Conservation (phyloP, 345 rosid species). For the Microthlaspi erraticum region DNA sequence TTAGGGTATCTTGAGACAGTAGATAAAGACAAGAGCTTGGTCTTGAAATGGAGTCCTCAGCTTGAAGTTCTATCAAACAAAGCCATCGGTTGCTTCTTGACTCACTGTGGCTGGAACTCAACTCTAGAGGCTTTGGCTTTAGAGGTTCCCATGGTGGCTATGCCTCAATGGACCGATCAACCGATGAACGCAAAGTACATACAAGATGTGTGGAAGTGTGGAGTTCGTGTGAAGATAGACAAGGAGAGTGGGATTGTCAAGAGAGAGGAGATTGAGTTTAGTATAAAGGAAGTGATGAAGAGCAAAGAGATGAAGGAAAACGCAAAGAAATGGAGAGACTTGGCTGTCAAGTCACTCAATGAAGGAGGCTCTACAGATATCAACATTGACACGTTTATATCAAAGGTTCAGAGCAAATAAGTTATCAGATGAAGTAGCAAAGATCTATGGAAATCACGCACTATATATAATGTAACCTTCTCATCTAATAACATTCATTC, state of each 20-base stretch:
- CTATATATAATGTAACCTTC: too few relatives aligned
- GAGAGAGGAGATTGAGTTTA: slow-evolving; percentile 55
- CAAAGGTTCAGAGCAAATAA: slow-evolving; percentile 27
- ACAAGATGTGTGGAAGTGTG: slow-evolving; percentile 63
- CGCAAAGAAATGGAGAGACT: slow-evolving; percentile 53
- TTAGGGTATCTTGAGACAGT: slow-evolving; percentile 27
- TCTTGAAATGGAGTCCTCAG: slow-evolving; percentile 65
- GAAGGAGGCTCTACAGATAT: slow-evolving; percentile 61
- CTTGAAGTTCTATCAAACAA: slow-evolving; percentile 50
- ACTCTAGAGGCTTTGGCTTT: slow-evolving; percentile 55
- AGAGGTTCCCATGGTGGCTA: slow-evolving; percentile 58
- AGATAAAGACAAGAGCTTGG: slow-evolving; percentile 43
- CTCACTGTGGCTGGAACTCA: slow-evolving; percentile 76
- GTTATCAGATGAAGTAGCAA: neutral
- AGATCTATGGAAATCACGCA: too few relatives aligned
- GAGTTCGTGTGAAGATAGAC: slow-evolving; percentile 54
- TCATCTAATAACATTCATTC: too few relatives aligned
- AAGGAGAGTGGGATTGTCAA: slow-evolving; percentile 53
- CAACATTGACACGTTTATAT: slow-evolving; percentile 50
- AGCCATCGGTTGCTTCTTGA: slow-evolving; percentile 64
- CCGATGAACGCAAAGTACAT: slow-evolving; percentile 57
- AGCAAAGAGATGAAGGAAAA: slow-evolving; percentile 48
- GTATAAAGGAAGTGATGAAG: slow-evolving; percentile 56
- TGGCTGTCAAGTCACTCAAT: slow-evolving; percentile 50
- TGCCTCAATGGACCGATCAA: slow-evolving; percentile 62